These are phyloP conservation scores for Gossypium trilobum DNA, from an alignment of 441 rosid species.

Conservation along the genomic window DNA sequence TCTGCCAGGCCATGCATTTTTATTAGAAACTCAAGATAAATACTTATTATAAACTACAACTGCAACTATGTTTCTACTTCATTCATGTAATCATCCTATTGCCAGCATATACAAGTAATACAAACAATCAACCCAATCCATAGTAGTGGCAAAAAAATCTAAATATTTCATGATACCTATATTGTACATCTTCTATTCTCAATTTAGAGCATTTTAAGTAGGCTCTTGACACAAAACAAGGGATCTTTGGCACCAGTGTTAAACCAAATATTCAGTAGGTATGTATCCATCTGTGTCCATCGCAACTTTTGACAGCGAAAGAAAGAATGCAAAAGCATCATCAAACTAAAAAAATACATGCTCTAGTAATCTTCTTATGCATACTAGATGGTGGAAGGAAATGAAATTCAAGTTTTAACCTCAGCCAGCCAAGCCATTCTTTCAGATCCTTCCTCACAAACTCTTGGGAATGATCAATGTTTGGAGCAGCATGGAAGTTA, in stretches of 20 bases:
- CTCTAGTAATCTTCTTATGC: neutral
- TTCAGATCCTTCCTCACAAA: slow-evolving; percentile 85
- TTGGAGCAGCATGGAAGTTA: slow-evolving; percentile 95
- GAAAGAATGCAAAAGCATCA: neutral
- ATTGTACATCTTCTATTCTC: neutral
- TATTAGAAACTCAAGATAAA: neutral
- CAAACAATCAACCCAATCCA: neutral
- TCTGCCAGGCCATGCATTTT: neutral
- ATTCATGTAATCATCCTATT: neutral
- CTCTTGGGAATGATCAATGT: slow-evolving; percentile 94
- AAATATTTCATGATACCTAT: neutral
- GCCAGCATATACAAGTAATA: neutral
- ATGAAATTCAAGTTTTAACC: slow-evolving; percentile 34
- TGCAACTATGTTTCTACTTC: neutral
- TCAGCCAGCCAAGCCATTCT: slow-evolving; percentile 92
- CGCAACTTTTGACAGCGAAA: neutral
- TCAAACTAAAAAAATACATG: neutral
- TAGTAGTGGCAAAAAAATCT: neutral
- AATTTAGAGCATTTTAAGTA: neutral
- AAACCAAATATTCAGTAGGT: neutral
- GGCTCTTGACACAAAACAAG: neutral
- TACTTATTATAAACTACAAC: neutral
- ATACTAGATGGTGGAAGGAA: neutral
- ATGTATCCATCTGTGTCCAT: neutral
- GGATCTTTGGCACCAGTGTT: neutral